A percentile compares a stretch with the other conserved stretches of the same genome.
Evolutionary conservation across 345 rosid species (phyloP).

Genomic region (Rhodomyrtus tomentosa): DNA sequence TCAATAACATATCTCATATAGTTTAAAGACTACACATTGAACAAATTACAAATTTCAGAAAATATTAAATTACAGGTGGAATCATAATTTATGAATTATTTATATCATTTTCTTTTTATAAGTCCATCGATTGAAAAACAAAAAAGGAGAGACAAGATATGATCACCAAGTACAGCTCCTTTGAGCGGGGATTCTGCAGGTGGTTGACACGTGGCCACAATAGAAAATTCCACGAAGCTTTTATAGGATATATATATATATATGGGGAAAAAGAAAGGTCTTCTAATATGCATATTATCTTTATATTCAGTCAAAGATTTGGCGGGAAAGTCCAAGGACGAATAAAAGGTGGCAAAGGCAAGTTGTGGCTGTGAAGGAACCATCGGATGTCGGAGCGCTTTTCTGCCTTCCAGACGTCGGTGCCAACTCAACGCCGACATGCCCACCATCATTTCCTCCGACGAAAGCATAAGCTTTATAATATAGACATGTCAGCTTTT

Average conservation of each 20-base stretch:
- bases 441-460: not conserved
- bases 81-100: too few species aligned
- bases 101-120: too few species aligned
- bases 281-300: not conserved
- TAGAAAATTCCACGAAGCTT: not conserved
- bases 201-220: not conserved
- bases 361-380: not conserved
- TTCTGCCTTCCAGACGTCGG: not conserved
- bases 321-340: not conserved
- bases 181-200: not conserved
- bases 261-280: not conserved
- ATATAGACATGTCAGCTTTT: not conserved
- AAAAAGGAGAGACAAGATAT: too few species aligned
- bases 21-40: too few species aligned
- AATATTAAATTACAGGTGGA: accelerated
- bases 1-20: too few species aligned
- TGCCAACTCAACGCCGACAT: not conserved
- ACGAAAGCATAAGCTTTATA: not conserved
- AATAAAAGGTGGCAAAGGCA: not conserved
- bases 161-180: not conserved
- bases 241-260: not conserved
- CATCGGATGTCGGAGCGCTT: not conserved
- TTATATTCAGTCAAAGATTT: not conserved
- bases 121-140: too few species aligned
- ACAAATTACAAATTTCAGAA: too few species aligned